Evolutionary conservation across 2,329 filamentous ascomycete species (phyloP), one percentile per base, ranked within the genome.

Genomic region (Diplocarpon rosae): DNA sequence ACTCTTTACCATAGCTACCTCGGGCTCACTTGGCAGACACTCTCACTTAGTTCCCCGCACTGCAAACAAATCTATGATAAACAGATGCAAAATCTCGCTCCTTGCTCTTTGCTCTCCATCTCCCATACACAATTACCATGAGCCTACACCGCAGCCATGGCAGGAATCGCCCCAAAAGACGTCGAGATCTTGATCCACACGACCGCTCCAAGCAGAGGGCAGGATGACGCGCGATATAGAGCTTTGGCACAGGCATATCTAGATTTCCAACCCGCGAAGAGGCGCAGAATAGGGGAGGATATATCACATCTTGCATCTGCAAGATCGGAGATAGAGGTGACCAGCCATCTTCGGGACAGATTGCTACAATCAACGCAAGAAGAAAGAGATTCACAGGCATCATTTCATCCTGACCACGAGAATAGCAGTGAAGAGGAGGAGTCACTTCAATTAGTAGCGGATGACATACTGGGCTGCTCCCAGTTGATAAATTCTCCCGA

Each of bases 311-410:
- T 4, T 68, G 64, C 3, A 65, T 62, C 13, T 5, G 42, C 35
- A 12, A 43, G 68, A 66, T 30, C 57, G 59, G 53, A 69, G 68
- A 39, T 65, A 63, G 40, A 69, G 65, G 13, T 63, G 59, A 48
- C 69, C 65, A 28, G 65, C 65, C 52, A 55, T 35, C 29, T 50
- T 27, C 48, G 49, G n/a, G 48, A 49, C 12, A 51, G 54, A 31
- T 24, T 50, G 12, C 32, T 31, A 3, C 34, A 51, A 28, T 52
- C 42, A 13, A 52, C 47, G 12, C 52, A 48, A 16, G 48, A 55
- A 32, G 52, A 48, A 40, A 43, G 42, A n/a, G 52, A 53, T 39
- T 56, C 54, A 12, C 43, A 47, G 31, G 52, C 49, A 42, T 57
- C 56, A 35, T 60, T 55, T 43, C 46, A 35, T 10, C 52, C 48